Percentiles rank a stretch among this genome's conserved stretches.
These are phyloP conservation scores for Sporothrix inflata DNA, from an alignment of 2,329 filamentous ascomycete species.

Conservation along the genomic window DNA sequence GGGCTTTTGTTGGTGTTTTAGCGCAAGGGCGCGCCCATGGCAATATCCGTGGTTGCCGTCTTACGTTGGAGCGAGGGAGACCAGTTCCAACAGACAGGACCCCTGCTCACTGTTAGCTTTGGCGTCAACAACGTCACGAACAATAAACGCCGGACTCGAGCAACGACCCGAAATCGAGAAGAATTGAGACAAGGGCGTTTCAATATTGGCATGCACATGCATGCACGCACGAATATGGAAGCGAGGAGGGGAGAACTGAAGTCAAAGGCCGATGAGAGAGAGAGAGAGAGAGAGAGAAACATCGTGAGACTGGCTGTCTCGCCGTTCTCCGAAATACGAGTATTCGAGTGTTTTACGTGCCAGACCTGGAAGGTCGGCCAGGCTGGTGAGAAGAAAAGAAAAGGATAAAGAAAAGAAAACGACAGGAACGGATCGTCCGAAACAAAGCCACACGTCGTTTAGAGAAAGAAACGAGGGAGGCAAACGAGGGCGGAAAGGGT, in stretches of 20 bases:
- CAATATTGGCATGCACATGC: conserved; percentile 19
- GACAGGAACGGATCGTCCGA: conserved; percentile 20
- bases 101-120: background rate
- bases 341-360: conserved; percentile 13
- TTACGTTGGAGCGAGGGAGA: background rate
- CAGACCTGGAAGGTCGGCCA: background rate
- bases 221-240: background rate
- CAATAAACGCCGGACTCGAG: background rate
- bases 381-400: background rate
- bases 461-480: conserved; percentile 8
- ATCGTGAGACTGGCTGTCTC: background rate
- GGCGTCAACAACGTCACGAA: background rate
- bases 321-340: conserved; percentile 15
- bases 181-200: conserved; percentile 13
- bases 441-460: conserved; percentile 7
- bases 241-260: background rate
- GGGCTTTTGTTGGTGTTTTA: background rate
- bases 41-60: conserved; percentile 13
- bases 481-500: background rate
- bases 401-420: background rate
- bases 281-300: background rate
- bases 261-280: background rate
- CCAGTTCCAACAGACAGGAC: no score
- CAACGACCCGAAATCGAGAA: background rate
- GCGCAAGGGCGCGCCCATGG: background rate